These are phyloP conservation scores for Phytophthora brassicae DNA, from an alignment of 352 stramenopile species.

Conservation along the genomic window DNA sequence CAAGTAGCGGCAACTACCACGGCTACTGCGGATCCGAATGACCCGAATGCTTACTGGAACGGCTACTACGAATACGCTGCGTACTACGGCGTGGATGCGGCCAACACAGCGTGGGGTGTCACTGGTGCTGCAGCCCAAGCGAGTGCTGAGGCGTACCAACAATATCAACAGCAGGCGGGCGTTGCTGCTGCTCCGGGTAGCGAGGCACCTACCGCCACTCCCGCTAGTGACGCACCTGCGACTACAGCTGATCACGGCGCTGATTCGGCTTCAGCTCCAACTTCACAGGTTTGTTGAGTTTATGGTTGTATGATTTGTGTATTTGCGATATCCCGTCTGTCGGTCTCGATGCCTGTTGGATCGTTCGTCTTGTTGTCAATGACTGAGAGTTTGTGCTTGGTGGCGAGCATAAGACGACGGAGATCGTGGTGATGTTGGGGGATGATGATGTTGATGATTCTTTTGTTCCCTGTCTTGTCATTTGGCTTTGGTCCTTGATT, in stretches of 20 bases:
- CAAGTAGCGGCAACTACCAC: slow-evolving; percentile 34
- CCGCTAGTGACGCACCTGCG: slow-evolving; percentile 11
- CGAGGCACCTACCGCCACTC: slow-evolving; percentile 15
- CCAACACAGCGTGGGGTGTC: slow-evolving; percentile 84
- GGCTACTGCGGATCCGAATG: slow-evolving; percentile 74
- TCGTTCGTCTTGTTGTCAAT: slow-evolving; percentile 3
- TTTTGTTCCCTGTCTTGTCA: slow-evolving; percentile 31
- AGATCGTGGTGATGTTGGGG: slow-evolving; percentile 37
- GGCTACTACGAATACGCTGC: slow-evolving; percentile 89
- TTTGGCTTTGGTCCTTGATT: slow-evolving; percentile 29
- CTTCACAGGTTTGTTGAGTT: slow-evolving; percentile 72
- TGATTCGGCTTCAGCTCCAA: not conserved
- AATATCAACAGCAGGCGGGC: slow-evolving; percentile 67
- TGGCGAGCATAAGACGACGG: slow-evolving; percentile 25
- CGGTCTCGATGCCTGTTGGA: slow-evolving; percentile 31
- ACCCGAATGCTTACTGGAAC: slow-evolving; percentile 89
- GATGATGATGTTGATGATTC: slow-evolving; percentile 44
- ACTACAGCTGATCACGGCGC: not conserved
- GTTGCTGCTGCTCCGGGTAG: slow-evolving; percentile 14
- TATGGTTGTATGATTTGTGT: slow-evolving; percentile 38
- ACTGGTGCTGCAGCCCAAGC: slow-evolving; percentile 70
- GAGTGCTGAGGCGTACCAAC: slow-evolving; percentile 70
- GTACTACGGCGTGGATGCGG: slow-evolving; percentile 86
- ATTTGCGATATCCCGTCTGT: slow-evolving; percentile 13
- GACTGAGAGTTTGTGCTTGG: slow-evolving; percentile 4